Conservation (phyloP, 805 yeast species). For the Metschnikowia colocasiae region DNA sequence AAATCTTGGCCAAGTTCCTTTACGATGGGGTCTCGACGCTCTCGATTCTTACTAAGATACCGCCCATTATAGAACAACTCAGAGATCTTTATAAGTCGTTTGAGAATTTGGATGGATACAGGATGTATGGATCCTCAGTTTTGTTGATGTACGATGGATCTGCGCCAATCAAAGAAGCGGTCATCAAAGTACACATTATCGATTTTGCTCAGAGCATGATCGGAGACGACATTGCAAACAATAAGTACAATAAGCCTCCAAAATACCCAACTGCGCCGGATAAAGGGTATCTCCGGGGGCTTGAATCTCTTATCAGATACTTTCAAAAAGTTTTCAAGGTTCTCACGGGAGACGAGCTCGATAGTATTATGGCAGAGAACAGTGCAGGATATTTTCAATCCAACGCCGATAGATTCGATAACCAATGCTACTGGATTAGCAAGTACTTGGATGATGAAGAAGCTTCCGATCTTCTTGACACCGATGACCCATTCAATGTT, state of each 20-base stretch:
- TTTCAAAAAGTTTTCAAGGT: slow-evolving; percentile 57
- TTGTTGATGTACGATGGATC: slow-evolving; percentile 85
- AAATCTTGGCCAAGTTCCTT: slow-evolving; percentile 68
- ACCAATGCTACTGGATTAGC: slow-evolving; percentile 13
- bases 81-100: slow-evolving; percentile 57
- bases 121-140: slow-evolving; percentile 89
- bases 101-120: slow-evolving; percentile 59
- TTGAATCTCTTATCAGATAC: slow-evolving; percentile 66
- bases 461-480: not conserved
- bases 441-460: slow-evolving; percentile 12
- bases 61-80: slow-evolving; percentile 58
- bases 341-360: slow-evolving; percentile 37
- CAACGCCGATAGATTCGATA: slow-evolving; percentile 1
- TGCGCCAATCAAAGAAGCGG: slow-evolving; percentile 8
- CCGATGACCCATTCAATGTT: slow-evolving; percentile 15
- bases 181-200: slow-evolving; percentile 62
- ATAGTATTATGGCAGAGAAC: slow-evolving; percentile 19
- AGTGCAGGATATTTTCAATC: slow-evolving; percentile 2
- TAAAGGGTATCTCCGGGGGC: slow-evolving; percentile 80
- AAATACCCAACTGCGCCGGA: slow-evolving; percentile 61
- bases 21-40: slow-evolving; percentile 64
- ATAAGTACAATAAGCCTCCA: slow-evolving; percentile 63
- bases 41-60: slow-evolving; percentile 65
- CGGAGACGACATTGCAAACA: slow-evolving; percentile 37
- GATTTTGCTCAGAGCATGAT: slow-evolving; percentile 95